Conservation (phyloP, 306 rosid genomes). For the Pueraria montana region DNA sequence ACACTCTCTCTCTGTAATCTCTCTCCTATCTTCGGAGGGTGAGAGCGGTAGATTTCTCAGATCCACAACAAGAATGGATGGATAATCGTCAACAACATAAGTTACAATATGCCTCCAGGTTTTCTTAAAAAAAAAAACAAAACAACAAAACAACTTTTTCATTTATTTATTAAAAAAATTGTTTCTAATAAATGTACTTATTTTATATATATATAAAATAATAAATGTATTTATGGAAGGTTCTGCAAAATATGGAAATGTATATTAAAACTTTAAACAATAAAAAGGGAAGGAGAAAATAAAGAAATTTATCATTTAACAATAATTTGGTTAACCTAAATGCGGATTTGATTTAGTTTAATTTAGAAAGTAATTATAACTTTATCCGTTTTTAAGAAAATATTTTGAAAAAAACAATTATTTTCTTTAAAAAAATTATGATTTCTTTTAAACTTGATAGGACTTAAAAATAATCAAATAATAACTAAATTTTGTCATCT, state of each 20-base stretch:
- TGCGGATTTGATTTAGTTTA: background rate
- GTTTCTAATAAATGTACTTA: constrained; percentile 13
- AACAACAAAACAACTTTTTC: background rate
- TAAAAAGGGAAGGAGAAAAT: background rate
- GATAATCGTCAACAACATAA: constrained; percentile 50
- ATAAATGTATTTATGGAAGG: constrained; percentile 26
- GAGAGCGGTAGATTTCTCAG: constrained; percentile 56
- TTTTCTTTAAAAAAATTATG: background rate
- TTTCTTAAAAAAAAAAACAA: background rate
- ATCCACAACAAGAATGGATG: constrained; percentile 48
- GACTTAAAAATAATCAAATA: too few species aligned
- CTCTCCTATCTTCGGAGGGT: constrained; percentile 57
- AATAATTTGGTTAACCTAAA: background rate
- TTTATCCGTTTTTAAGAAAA: background rate
- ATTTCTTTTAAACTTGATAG: too few species aligned
- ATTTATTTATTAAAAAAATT: background rate
- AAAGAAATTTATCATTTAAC: background rate
- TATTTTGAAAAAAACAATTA: background rate
- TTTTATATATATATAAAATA: too few species aligned
- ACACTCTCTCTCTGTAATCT: constrained; percentile 46
- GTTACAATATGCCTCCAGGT: constrained; percentile 3
- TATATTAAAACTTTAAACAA: background rate
- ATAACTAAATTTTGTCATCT: background rate
- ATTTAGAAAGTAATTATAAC: background rate
- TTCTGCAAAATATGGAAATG: constrained; percentile 8